Evolutionary conservation across 2,329 filamentous ascomycete species (phyloP), one percentile per base, ranked within the genome.

Genomic region (Cladosporium colombiae): DNA sequence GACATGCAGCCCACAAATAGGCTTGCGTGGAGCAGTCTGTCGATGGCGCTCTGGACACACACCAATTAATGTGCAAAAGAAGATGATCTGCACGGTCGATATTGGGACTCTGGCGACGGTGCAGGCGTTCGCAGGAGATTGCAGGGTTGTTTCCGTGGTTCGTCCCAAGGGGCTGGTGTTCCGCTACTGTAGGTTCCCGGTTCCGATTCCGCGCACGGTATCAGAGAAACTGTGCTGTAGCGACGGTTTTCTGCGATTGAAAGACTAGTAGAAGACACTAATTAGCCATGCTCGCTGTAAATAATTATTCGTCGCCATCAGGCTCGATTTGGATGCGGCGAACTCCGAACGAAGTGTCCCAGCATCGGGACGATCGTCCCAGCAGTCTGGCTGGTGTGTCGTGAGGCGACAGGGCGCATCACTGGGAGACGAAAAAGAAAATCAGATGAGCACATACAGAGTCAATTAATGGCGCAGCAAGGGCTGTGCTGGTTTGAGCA

Each of bases 61-160:
- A 60, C 58, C 64, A 65, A 65, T 60, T 60, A 58, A n/a, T 46
- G 37, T 52, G 56, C 61, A 46, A 44, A 71, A 68, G 68, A 67
- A 70, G 49, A 55, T 69, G 68, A 64, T 66, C 68, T 58, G 40
- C 66, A 64, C 59, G 66, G 58, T 67, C 56, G 66, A 65, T 68
- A 65, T 56, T 67, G 66, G 66, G 57, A 69, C 65, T 70, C 67
- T 69, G 66, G 69, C 65, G 69, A 69, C 58, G 70, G 68, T 71
- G 73, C 73, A 74, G 72, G 71, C 71, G 75, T 77, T 77, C 75
- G 74, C 74, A 76, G 74, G 74, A 76, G 73, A 75, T 77, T 75
- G 73, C 74, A 76, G 73, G 74, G 69, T 72, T 71, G 64, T 72
- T 70, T 67, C 72, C 69, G 73, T 70, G 67, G 70, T 68, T 70